phyloP scores from a whole-genome alignment of 441 rosid genomes.

The Arabidopsis lyrata region DNA sequence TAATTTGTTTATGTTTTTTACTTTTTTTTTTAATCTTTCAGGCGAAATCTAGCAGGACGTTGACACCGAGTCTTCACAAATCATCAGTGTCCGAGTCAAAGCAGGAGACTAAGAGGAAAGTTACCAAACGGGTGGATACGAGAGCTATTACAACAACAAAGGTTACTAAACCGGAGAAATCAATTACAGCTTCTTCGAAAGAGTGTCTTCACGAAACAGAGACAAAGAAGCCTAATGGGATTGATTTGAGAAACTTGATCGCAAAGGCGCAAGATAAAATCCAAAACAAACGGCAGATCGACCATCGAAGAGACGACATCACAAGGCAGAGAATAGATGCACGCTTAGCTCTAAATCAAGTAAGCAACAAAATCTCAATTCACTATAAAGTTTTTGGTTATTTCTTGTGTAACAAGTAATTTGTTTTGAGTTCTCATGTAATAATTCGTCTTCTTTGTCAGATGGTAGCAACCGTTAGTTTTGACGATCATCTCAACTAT shows the following conservation, averaged over 20 bases:
- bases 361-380: neutral
- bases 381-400: neutral
- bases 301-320: neutral
- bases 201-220: neutral
- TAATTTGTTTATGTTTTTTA: neutral
- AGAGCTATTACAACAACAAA: neutral
- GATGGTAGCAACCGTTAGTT: neutral
- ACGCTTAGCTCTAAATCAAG: conserved; percentile 17
- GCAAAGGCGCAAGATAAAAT: conserved; percentile 20
- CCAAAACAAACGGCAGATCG: conserved; percentile 1
- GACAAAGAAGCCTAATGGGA: neutral
- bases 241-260: conserved; percentile 10
- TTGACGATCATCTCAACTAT: neutral
- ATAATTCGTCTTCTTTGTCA: neutral
- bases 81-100: neutral
- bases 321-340: conserved; percentile 15
- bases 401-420: neutral
- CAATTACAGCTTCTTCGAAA: neutral
- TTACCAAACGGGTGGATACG: neutral
- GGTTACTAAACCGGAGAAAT: neutral
- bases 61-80: neutral
- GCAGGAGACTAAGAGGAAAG: neutral
- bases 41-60: neutral
- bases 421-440: neutral
- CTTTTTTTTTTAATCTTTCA: neutral